phyloP scores from a whole-genome alignment of 2,329 filamentous ascomycete species.

The Alternaria triticimaculans region DNA sequence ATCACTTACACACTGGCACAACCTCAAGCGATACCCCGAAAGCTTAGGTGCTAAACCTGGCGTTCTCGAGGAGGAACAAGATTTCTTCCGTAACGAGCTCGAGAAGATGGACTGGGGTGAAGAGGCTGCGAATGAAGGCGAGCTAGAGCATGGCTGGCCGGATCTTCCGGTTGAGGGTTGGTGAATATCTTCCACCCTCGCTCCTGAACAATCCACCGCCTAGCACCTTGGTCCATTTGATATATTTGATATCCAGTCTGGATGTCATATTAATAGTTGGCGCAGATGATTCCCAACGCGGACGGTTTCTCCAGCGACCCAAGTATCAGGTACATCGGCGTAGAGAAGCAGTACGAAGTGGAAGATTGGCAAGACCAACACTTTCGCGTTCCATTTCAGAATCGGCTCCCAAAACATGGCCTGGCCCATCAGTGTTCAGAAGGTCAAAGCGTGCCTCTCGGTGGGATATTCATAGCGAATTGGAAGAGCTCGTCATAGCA shows the following conservation, averaged over 20 bases:
- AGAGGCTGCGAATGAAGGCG: constrained; percentile 30
- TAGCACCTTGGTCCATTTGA: neutral
- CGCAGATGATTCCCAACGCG: constrained; percentile 9
- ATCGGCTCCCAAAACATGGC: neutral
- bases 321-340: constrained; percentile 3
- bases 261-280: constrained; percentile 8
- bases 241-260: neutral
- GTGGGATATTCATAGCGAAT: constrained; percentile 3
- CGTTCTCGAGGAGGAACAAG: constrained; percentile 53
- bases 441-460: neutral
- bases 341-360: constrained; percentile 7
- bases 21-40: constrained; percentile 81
- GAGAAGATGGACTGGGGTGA: constrained; percentile 58
- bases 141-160: constrained; percentile 29
- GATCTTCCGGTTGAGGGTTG: constrained; percentile 40
- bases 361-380: neutral
- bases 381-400: constrained; percentile 1
- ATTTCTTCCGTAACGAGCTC: constrained; percentile 58
- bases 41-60: constrained; percentile 65
- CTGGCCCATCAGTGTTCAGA: neutral
- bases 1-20: constrained; percentile 93
- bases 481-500: constrained; percentile 14
- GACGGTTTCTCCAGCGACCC: neutral
- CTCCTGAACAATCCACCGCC: neutral
- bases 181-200: constrained; percentile 22